Evolutionary conservation across 192 early-diverging fungal species (phyloP), one percentile per base, ranked within the genome.

Genomic region (Linnemannia schmuckeri): DNA sequence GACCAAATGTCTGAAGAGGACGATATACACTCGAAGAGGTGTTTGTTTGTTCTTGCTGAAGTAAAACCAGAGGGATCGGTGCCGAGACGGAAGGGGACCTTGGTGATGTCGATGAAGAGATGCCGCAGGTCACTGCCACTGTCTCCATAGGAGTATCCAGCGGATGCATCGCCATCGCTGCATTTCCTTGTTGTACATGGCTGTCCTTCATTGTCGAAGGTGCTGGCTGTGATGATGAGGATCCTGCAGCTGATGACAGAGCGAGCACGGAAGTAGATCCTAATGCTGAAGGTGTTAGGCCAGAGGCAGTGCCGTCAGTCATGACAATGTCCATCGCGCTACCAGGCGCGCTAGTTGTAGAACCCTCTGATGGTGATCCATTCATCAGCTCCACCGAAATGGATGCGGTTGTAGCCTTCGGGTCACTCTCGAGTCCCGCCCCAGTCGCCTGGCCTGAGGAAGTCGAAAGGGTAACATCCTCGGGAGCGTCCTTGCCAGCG

Each of bases 121-220:
- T 18, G 6, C 5, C 27, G 24, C 57, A 69, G 3, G 74, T 37
- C 37, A 35, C 6, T 18, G 80, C 37, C 42, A 42, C 38, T 30
- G 20, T 77, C 24, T 73, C 74, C 40, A 27, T 54, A 40, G 66
- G 10, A 18, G 61, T 71, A n/a, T 82, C 80, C 38, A 82, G 76
- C 3, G 80, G 74, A 41, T 82, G 80, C 37, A 82, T n/a, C 5
- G 40, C 27, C 12, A 49, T 40, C 1, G 72, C n/a, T 35, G 70
- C 2, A 6, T 72, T 41, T 72, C 41, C 38, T 27, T 42, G 61
- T 12, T 66, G 61, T 0, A 13, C 30, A 30, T 66, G 30, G 10
- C 27, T n/a, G 17, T 22, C 70, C 35, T n/a, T 42, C 20, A n/a
- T 10, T 30, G 42, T 35, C 33, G 52, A 24, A 6, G 0, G 47